Evolutionary conservation across 352 stramenopile genomes (phyloP).

Genomic region (Phytophthora pini): DNA sequence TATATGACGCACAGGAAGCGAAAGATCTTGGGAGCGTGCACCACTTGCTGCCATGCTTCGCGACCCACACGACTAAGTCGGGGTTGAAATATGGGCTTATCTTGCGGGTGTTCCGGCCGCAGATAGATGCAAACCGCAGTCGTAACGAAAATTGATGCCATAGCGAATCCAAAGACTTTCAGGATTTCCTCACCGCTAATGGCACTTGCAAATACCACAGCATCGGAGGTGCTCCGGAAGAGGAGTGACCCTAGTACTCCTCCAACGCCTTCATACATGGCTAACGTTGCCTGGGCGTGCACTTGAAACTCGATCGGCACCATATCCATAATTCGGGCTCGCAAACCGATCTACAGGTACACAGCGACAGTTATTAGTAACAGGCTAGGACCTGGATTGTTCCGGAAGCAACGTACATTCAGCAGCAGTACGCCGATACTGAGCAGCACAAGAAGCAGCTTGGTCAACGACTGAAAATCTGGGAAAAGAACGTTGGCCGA

Average conservation of each 20-base stretch:
- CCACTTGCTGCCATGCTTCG: conserved; percentile 68
- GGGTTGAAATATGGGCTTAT: conserved; percentile 57
- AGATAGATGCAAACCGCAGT: conserved; percentile 63
- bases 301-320: conserved; percentile 81
- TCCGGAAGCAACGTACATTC: conserved; percentile 41
- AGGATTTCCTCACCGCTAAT: conserved; percentile 74
- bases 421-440: conserved; percentile 63
- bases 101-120: conserved; percentile 67
- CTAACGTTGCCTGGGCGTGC: conserved; percentile 70
- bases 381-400: not conserved
- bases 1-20: conserved; percentile 74
- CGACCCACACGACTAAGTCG: conserved; percentile 58
- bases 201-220: conserved; percentile 74
- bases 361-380: no score
- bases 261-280: conserved; percentile 75
- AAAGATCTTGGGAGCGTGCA: conserved; percentile 69
- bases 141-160: conserved; percentile 57
- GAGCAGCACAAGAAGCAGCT: conserved; percentile 69
- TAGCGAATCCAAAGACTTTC: conserved; percentile 62
- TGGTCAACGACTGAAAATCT: conserved; percentile 43
- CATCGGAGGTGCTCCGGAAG: conserved; percentile 69
- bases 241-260: conserved; percentile 64
- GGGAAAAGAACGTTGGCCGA: conserved; percentile 70
- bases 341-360: conserved; percentile 59
- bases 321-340: conserved; percentile 79